Conservation (phyloP, 768 basidiomycete genomes). For the Cystobasidium onofrii region DNA sequence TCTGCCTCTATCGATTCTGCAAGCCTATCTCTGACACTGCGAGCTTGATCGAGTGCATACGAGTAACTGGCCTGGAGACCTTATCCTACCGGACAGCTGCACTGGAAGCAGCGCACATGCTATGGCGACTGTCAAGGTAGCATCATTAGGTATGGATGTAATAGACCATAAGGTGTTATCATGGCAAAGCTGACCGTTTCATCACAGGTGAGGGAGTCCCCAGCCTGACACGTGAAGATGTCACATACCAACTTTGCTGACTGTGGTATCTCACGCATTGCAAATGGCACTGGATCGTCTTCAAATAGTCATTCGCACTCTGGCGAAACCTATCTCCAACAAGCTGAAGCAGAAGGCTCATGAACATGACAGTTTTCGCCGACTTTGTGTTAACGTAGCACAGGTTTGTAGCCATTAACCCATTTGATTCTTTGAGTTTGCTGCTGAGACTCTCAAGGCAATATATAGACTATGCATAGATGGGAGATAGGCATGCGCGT, state of each 20-base stretch:
- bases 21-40: no score
- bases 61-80: no score
- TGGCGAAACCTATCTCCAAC: conserved; percentile 29
- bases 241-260: no score
- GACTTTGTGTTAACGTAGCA: conserved; percentile 27
- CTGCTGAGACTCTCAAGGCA: no score
- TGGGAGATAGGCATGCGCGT: conserved; percentile 26
- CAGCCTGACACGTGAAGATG: not conserved
- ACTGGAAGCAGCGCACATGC: not conserved
- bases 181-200: conserved; percentile 10
- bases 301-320: conserved; percentile 13
- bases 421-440: no score
- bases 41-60: not conserved
- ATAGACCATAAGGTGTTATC: no score
- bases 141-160: conserved; percentile 9
- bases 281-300: not conserved
- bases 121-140: conserved; percentile 28
- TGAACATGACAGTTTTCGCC: conserved; percentile 22
- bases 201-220: not conserved
- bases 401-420: no score
- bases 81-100: not conserved
- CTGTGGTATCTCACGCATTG: not conserved
- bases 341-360: conserved; percentile 29
- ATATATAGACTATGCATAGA: conserved; percentile 22
- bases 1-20: no score